These are phyloP conservation scores for Elasticomyces elasticus DNA, from an alignment of 495 filamentous ascomycete species.

Conservation along the genomic window DNA sequence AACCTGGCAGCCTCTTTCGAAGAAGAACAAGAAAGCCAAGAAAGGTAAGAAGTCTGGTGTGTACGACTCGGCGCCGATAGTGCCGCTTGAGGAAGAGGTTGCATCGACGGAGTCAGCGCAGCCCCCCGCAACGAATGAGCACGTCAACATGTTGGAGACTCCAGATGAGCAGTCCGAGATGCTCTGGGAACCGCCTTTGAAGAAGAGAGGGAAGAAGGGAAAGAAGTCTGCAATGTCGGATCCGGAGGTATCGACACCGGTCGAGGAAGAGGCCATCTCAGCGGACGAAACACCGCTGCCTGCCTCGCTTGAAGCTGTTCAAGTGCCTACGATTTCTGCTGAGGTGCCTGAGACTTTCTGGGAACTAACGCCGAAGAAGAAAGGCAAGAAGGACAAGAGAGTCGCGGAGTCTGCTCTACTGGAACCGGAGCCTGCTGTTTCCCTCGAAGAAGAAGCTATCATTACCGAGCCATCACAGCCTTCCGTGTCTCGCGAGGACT, in stretches of 20 bases:
- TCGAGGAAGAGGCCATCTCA: too few relatives aligned
- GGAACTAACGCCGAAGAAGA: conserved; percentile 29
- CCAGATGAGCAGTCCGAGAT: background rate
- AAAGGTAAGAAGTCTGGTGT: conserved; percentile 21
- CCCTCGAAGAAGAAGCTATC: too few relatives aligned
- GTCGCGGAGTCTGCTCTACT: too few relatives aligned
- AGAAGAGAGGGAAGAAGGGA: conserved; percentile 34
- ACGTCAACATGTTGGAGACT: background rate
- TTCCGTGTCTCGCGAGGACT: too few relatives aligned
- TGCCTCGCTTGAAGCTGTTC: too few relatives aligned
- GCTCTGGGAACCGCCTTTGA: conserved; percentile 6
- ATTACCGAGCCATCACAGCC: too few relatives aligned
- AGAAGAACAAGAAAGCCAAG: conserved; percentile 35
- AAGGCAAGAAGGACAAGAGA: conserved; percentile 33
- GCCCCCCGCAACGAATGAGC: background rate
- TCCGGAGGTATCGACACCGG: conserved; percentile 4
- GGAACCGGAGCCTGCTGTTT: too few relatives aligned
- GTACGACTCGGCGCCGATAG: background rate
- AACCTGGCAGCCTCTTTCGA: conserved; percentile 7
- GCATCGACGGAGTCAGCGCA: background rate
- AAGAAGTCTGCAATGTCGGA: background rate
- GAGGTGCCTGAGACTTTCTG: too few relatives aligned
- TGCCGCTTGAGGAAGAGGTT: conserved; percentile 12
- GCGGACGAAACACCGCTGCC: too few relatives aligned
- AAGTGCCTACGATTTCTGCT: too few relatives aligned